Evolutionary conservation across 805 yeast genomes (phyloP).

Genomic region (Wickerhamiella sergipiensis): DNA sequence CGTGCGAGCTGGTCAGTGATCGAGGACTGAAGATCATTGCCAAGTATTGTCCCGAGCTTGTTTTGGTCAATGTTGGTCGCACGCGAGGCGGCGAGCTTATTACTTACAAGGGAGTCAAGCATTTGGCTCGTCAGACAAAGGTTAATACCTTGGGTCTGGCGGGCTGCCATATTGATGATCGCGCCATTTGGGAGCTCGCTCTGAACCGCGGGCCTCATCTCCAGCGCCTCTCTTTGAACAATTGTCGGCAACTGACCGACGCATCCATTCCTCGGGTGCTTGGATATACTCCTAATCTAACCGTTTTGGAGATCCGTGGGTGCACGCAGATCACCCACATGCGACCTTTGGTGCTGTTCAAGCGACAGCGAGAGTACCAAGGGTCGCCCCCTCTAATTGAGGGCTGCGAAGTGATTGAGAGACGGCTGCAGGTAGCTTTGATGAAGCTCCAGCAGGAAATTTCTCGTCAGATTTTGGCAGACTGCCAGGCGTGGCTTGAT

Average conservation of each 20-base stretch:
- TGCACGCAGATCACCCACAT: slow-evolving; percentile 43
- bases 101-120: slow-evolving; percentile 54
- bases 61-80: slow-evolving; percentile 65
- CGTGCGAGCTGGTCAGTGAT: slow-evolving; percentile 70
- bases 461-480: slow-evolving; percentile 44
- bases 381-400: slow-evolving; percentile 51
- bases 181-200: slow-evolving; percentile 69
- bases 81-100: slow-evolving; percentile 52
- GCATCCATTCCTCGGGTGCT: slow-evolving; percentile 41
- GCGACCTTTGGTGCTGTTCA: slow-evolving; percentile 55
- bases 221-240: slow-evolving; percentile 60
- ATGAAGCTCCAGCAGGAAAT: slow-evolving; percentile 40
- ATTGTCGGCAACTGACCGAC: slow-evolving; percentile 48
- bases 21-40: slow-evolving; percentile 60
- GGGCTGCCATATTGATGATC: slow-evolving; percentile 71
- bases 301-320: slow-evolving; percentile 67
- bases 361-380: slow-evolving; percentile 26
- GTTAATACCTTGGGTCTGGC: slow-evolving; percentile 73
- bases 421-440: slow-evolving; percentile 48
- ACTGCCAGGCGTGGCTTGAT: slow-evolving; percentile 39
- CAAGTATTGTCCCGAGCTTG: slow-evolving; percentile 40
- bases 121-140: slow-evolving; percentile 41
- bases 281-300: slow-evolving; percentile 42
- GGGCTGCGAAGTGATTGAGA: slow-evolving; percentile 59
- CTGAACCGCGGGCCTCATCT: slow-evolving; percentile 35